Evolutionary conservation across 306 rosid genomes (phyloP).

Genomic region (Quercus alba): DNA sequence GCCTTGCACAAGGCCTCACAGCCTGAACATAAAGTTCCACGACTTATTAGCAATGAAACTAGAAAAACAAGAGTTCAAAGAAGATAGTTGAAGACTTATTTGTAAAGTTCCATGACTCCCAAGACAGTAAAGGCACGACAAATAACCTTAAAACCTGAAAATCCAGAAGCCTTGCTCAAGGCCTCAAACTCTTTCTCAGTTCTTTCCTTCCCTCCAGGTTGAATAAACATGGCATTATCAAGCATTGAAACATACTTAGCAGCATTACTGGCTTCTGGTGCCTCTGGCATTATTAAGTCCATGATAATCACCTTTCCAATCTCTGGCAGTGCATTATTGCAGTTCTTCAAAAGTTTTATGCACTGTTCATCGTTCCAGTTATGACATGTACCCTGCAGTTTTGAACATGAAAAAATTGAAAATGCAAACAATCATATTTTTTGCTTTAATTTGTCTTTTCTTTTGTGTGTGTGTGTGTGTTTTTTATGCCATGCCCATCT

Average conservation of each 20-base stretch:
- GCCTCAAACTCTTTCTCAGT: conserved; percentile 2
- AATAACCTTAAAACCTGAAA: conserved; percentile 24
- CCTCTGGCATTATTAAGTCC: conserved; percentile 35
- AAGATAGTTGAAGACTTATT: conserved; percentile 2
- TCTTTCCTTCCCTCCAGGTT: conserved; percentile 33
- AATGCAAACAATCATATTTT: too few relatives aligned
- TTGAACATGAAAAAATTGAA: background rate
- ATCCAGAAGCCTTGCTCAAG: conserved; percentile 25
- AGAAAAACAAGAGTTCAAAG: background rate
- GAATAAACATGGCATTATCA: conserved; percentile 22
- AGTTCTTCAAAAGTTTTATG: conserved; percentile 17
- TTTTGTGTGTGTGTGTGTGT: too few relatives aligned
- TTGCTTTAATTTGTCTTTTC: too few relatives aligned
- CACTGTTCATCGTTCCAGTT: conserved; percentile 38
- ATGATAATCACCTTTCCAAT: conserved; percentile 34
- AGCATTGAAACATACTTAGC: conserved; percentile 16
- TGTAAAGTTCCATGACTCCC: conserved; percentile 30
- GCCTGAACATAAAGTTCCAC: too few relatives aligned
- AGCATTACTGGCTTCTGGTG: conserved; percentile 4
- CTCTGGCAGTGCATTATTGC: conserved; percentile 18
- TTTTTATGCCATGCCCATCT: background rate
- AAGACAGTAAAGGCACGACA: conserved; percentile 11
- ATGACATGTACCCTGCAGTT: conserved; percentile 16
- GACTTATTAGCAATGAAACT: background rate
- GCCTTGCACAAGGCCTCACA: too few relatives aligned